These are phyloP conservation scores for Solanum lycopersicoides DNA, from an alignment of 257 asterid genomes.

Conservation along the genomic window DNA sequence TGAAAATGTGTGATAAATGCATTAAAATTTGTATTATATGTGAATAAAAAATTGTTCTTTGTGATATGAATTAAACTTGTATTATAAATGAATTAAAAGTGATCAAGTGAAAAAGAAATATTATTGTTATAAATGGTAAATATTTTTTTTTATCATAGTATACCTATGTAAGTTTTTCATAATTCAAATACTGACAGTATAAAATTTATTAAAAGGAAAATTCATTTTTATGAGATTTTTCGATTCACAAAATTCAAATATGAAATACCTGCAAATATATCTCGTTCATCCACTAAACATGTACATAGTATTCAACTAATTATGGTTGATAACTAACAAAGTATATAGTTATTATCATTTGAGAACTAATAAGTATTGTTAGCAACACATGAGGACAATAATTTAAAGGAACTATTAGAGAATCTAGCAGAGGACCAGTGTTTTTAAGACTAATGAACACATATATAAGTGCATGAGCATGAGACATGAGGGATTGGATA, in stretches of 20 bases:
- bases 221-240: not conserved
- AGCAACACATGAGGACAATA: not conserved
- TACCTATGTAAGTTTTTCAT: too few relatives aligned
- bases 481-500: not conserved
- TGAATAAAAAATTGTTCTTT: too few relatives aligned
- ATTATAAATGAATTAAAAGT: too few relatives aligned
- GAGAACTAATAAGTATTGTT: not conserved
- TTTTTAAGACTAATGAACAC: not conserved
- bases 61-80: too few relatives aligned
- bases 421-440: constrained; percentile 1
- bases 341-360: not conserved
- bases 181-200: too few relatives aligned
- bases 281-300: not conserved
- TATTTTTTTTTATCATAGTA: too few relatives aligned
- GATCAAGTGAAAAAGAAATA: too few relatives aligned
- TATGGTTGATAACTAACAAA: not conserved
- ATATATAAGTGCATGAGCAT: not conserved
- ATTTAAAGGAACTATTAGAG: not conserved
- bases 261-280: too few relatives aligned
- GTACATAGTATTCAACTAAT: not conserved
- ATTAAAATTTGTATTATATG: too few relatives aligned
- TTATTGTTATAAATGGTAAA: too few relatives aligned
- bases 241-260: not conserved
- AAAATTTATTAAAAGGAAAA: not conserved
- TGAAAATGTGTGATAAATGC: too few relatives aligned